Conservation (phyloP, 176 grass and related monocot species). For the Cocos nucifera region DNA sequence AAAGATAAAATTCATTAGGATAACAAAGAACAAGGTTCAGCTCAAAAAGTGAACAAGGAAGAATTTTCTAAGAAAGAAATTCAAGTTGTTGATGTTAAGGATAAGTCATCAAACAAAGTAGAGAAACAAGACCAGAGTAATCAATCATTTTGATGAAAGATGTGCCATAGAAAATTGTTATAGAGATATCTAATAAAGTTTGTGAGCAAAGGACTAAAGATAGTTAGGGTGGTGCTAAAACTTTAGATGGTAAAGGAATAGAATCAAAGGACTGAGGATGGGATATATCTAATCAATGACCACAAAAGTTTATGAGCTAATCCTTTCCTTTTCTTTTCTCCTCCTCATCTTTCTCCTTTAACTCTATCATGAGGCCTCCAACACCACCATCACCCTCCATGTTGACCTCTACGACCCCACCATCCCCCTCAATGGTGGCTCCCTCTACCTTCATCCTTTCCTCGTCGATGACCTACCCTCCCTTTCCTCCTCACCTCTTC, state of each 20-base stretch:
- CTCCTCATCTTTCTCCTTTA: too few relatives aligned
- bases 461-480: too few relatives aligned
- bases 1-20: conserved; percentile 13
- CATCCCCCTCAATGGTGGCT: too few relatives aligned
- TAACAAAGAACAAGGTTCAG: background rate
- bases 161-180: conserved; percentile 9
- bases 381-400: too few relatives aligned
- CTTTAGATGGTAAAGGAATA: background rate
- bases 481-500: too few relatives aligned
- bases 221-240: too few relatives aligned
- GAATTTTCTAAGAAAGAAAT: conserved; percentile 12
- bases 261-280: background rate
- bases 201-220: background rate
- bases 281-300: background rate
- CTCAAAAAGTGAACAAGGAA: conserved; percentile 1
- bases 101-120: background rate
- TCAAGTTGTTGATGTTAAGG: conserved; percentile 15
- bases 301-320: too few relatives aligned
- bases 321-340: too few relatives aligned
- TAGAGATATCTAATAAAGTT: background rate
- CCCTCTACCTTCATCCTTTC: too few relatives aligned
- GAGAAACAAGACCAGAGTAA: background rate
- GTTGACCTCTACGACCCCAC: too few relatives aligned
- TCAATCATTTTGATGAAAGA: conserved; percentile 11
- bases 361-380: too few relatives aligned